These are phyloP conservation scores for Pythium rhizo-oryzae DNA, from an alignment of 352 stramenopile species.

Conservation along the genomic window DNA sequence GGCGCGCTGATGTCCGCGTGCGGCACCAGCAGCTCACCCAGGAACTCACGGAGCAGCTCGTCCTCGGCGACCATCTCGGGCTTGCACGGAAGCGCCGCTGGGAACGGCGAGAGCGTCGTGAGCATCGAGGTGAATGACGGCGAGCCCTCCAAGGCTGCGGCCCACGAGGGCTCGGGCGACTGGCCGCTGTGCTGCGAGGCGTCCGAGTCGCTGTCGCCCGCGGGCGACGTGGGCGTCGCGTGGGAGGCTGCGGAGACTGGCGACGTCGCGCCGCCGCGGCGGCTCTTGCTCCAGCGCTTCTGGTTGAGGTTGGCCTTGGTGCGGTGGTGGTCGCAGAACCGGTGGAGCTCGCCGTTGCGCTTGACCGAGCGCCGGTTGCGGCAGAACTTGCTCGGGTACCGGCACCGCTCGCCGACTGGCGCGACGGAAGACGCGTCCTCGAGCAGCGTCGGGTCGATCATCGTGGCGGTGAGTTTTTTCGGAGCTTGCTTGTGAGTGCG, in stretches of 20 bases:
- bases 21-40: slow-evolving; percentile 6
- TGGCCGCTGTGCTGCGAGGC: background rate
- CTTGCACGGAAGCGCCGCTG: background rate
- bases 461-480: no score
- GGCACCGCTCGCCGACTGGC: no score
- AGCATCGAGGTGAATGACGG: slow-evolving; percentile 12
- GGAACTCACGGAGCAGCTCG: slow-evolving; percentile 5
- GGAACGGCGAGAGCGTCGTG: background rate
- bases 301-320: slow-evolving; percentile 6
- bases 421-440: background rate
- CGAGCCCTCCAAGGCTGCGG: no score
- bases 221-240: background rate
- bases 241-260: background rate
- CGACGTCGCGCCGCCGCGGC: background rate
- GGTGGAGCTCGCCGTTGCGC: no score
- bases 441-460: slow-evolving; percentile 10
- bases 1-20: background rate
- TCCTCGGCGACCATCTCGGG: background rate
- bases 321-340: slow-evolving; percentile 11
- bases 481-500: background rate
- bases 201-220: background rate
- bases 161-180: background rate
- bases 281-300: slow-evolving; percentile 11
- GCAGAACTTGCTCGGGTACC: no score
- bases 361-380: no score